Base-by-base conservation (phyloP, 352 stramenopile species). In the Aphanomyces euteiches region DNA sequence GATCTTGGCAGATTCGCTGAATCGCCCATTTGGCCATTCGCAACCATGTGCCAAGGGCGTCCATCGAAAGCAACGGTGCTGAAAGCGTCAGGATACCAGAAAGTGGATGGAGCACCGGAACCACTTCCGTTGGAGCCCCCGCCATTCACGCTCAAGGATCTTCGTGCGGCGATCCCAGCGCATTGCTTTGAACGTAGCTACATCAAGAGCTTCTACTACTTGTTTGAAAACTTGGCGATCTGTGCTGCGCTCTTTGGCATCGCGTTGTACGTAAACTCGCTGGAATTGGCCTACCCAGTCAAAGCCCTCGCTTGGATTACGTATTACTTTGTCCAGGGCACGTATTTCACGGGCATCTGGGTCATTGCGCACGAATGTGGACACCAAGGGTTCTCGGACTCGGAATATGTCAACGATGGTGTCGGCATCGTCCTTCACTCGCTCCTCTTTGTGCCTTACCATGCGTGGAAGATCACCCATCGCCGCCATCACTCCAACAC, bases 241-340 rank as follows among this genome's bases (percentile, higher is more conserved):
- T 96, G 97, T 40, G 82, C 79, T 4, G 86, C 78, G 47, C 90
- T 99, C 59, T 92, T 89, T 56, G 98, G 96, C 73, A 77, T 79
- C 17, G 94, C 95, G 7, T 84, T 77, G 5, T 89, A 84, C 58
- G 85, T 97, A 66, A 77, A 87, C 48, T 83, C 77, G 57, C 66
- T 78, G n/a, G 69, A 82, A 40, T 79, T 91, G 6, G 68, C 84
- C 41, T 74, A 78, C 47, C 69, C 77, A 45, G 72, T 73, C 0
- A 80, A 72, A 12, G 78, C 77, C 57, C 64, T 87, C 69, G 84
- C 93, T 45, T 99, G 97, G 97, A 84, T 89, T 3, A 70, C 93
- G 53, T 99, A 99, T 82, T 98, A 94, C 80, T 99, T 98, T 80
- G 92, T 96, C 78, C 96, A 98, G 84, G 97, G 97, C 74, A 97